Evolutionary conservation across 495 filamentous ascomycete genomes (phyloP).

Genomic region (Friedmanniomyces endolithicus): DNA sequence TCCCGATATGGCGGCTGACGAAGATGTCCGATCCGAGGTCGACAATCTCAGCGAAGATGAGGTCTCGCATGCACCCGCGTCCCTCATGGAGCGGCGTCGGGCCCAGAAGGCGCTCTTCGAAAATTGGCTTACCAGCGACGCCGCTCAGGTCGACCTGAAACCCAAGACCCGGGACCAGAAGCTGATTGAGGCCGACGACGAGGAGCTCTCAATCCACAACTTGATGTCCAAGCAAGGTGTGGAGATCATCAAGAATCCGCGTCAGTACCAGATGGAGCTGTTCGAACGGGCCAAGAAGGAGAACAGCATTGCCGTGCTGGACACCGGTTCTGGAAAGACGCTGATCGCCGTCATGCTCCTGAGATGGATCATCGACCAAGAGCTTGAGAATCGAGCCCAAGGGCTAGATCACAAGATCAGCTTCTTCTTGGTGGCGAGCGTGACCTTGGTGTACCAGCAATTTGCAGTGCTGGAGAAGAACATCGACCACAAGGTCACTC

Average conservation of each 20-base stretch:
- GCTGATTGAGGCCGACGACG: conserved; percentile 24
- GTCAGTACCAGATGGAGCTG: conserved; percentile 86
- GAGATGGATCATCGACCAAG: conserved; percentile 61
- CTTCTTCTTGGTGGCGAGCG: conserved; percentile 86
- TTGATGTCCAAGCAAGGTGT: conserved; percentile 33
- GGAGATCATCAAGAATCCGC: conserved; percentile 55
- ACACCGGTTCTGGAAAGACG: conserved; percentile 95
- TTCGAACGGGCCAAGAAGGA: conserved; percentile 77
- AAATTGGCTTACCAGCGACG: conserved; percentile 33
- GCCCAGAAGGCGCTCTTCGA: conserved; percentile 28
- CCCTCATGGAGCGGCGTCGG: conserved; percentile 7
- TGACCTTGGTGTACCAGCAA: conserved; percentile 87
- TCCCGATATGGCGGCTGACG: neutral
- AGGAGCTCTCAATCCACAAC: conserved; percentile 31
- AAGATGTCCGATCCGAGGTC: neutral
- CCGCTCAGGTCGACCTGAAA: conserved; percentile 17
- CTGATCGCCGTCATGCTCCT: conserved; percentile 84
- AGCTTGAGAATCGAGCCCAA: conserved; percentile 55
- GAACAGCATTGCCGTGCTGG: conserved; percentile 92
- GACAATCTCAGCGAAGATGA: conserved; percentile 3
- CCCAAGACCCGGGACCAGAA: conserved; percentile 6
- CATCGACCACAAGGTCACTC: conserved; percentile 66
- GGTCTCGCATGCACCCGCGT: conserved; percentile 3
- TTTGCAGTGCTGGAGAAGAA: conserved; percentile 71
- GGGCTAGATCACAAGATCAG: conserved; percentile 52